Evolutionary conservation across 257 asterid genomes (phyloP).

Genomic region (Osmanthus fragrans): DNA sequence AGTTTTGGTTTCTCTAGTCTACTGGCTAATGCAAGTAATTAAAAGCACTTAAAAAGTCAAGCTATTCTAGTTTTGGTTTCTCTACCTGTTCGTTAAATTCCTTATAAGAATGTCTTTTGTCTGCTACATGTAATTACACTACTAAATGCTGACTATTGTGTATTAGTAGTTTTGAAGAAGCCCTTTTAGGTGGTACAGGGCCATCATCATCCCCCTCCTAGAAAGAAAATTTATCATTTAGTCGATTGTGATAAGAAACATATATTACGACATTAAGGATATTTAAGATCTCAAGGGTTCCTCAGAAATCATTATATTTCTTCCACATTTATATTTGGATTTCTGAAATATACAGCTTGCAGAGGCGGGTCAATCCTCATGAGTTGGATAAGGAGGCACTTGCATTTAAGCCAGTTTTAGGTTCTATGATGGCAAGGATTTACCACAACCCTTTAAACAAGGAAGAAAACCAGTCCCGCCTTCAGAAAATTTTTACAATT

Average conservation of each 20-base stretch:
- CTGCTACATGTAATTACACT: not conserved
- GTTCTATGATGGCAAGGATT: slow-evolving; percentile 86
- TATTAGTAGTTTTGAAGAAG: not conserved
- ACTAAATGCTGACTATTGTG: not conserved
- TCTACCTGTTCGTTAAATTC: too few relatives aligned
- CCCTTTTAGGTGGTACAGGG: not conserved
- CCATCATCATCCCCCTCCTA: not conserved
- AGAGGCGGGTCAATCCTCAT: slow-evolving; percentile 73
- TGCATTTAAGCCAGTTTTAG: slow-evolving; percentile 93
- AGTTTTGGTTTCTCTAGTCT: too few relatives aligned
- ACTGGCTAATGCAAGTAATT: not conserved
- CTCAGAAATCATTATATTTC: not conserved
- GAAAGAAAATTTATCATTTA: not conserved
- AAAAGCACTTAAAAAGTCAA: not conserved
- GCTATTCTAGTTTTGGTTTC: too few relatives aligned
- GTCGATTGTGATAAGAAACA: not conserved
- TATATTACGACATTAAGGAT: not conserved
- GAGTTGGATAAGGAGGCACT: slow-evolving; percentile 93
- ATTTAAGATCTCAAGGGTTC: not conserved
- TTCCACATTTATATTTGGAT: slow-evolving; percentile 8
- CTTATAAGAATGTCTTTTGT: too few relatives aligned
- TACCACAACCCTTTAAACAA: slow-evolving; percentile 88
- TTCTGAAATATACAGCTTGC: slow-evolving; percentile 66
- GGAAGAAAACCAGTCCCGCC: slow-evolving; percentile 95
- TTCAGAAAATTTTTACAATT: slow-evolving; percentile 83